Evolutionary conservation across 2,329 filamentous ascomycete species (phyloP).

Genomic region (Penicillium concentricum): DNA sequence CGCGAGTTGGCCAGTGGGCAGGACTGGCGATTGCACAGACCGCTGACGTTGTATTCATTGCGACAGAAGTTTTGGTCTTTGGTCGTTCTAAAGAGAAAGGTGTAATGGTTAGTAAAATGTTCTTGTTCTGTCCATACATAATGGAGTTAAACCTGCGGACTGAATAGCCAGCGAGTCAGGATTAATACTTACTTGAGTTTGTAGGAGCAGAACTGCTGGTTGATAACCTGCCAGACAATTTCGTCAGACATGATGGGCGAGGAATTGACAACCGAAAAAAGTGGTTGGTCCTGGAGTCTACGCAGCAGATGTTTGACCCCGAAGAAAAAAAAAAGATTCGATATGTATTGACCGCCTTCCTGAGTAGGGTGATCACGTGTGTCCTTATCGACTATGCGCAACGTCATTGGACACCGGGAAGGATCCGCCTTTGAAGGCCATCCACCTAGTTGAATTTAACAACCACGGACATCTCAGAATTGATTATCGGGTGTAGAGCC

Average conservation of each 20-base stretch:
- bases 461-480: too few species aligned
- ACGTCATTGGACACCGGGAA: not conserved
- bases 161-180: not conserved
- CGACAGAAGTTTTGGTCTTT: conserved; percentile 92
- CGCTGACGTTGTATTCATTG: conserved; percentile 86
- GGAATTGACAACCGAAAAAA: conserved; percentile 10
- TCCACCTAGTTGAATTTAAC: too few species aligned
- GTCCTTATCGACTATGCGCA: conserved; percentile 32
- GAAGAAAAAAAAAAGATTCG: conserved; percentile 8
- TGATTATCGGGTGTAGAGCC: too few species aligned
- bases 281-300: not conserved
- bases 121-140: conserved; percentile 1
- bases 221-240: conserved; percentile 96
- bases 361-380: conserved; percentile 26
- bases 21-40: conserved; percentile 80
- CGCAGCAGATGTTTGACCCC: conserved; percentile 1
- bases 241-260: conserved; percentile 69
- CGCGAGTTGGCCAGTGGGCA: conserved; percentile 88
- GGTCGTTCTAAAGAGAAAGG: conserved; percentile 58
- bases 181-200: conserved; percentile 72
- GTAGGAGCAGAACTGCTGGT: conserved; percentile 92
- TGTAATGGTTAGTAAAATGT: conserved; percentile 7
- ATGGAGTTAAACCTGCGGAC: not conserved
- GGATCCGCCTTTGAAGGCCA: not conserved
- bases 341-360: conserved; percentile 4